A percentile compares a stretch with the other conserved stretches of the same genome.
Conservation (phyloP, 2,329 filamentous ascomycete species). For the Dactylellina cionopaga region DNA sequence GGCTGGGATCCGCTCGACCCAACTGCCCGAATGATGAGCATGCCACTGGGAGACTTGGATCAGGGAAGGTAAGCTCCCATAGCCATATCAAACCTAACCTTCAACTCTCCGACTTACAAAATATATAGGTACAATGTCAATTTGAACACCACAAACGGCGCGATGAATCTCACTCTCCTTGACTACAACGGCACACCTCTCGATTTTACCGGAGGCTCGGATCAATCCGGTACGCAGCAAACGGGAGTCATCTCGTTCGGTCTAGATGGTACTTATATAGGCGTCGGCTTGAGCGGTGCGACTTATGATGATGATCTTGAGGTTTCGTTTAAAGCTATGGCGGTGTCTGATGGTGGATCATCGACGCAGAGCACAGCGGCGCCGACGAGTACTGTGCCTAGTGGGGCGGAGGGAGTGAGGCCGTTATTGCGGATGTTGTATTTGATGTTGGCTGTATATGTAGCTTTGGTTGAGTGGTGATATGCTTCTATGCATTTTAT, state of each 20-base stretch:
- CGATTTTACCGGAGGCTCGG: not conserved
- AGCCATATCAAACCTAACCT: not conserved
- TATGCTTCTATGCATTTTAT: too few relatives aligned
- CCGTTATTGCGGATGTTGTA: too few relatives aligned
- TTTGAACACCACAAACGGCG: slow-evolving; percentile 5
- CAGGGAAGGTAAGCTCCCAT: slow-evolving; percentile 6
- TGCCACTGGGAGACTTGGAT: slow-evolving; percentile 15
- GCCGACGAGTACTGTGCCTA: not conserved
- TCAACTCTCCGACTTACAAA: not conserved
- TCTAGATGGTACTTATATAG: not conserved
- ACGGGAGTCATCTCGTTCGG: slow-evolving; percentile 8
- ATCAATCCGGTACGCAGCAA: not conserved
- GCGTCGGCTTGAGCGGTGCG: slow-evolving; percentile 3
- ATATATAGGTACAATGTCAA: slow-evolving; percentile 6
- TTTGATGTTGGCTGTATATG: too few relatives aligned
- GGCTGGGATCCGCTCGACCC: not conserved
- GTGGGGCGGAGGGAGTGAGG: not conserved
- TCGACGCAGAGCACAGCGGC: not conserved
- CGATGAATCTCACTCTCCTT: slow-evolving; percentile 2
- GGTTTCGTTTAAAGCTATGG: not conserved
- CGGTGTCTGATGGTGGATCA: too few relatives aligned
- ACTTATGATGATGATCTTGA: slow-evolving; percentile 11
- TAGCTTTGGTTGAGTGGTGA: too few relatives aligned
- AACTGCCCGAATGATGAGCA: slow-evolving; percentile 5
- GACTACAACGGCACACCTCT: slow-evolving; percentile 16